These are phyloP conservation scores for Arabis alpina DNA, from an alignment of 345 rosid species.

Conservation along the genomic window DNA sequence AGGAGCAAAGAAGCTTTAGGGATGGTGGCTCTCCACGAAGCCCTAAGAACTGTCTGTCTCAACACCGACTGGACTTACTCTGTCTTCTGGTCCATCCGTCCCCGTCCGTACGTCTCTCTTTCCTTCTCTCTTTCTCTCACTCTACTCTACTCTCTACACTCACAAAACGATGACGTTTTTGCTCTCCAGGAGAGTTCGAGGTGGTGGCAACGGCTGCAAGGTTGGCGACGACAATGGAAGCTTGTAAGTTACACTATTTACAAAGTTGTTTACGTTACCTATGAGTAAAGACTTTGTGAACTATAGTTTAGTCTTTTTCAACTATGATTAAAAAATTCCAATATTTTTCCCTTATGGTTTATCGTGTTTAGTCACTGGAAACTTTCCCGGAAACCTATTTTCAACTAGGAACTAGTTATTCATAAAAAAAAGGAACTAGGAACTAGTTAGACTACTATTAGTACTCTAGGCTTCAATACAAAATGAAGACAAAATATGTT, in stretches of 20 bases:
- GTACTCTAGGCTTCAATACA: constrained; percentile 18
- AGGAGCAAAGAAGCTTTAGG: constrained; percentile 99
- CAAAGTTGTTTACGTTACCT: not conserved
- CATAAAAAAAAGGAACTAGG: not conserved
- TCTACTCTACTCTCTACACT: not conserved
- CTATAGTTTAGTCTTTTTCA: constrained; percentile 10
- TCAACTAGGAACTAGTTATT: constrained; percentile 1
- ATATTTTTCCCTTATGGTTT: constrained; percentile 14
- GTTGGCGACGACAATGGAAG: constrained; percentile 98
- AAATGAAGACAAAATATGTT: constrained; percentile 8
- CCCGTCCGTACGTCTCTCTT: constrained; percentile 75
- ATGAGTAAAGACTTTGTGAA: constrained; percentile 20
- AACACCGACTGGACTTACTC: constrained; percentile 99
- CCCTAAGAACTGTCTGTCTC: constrained; percentile 97
- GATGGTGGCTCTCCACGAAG: constrained; percentile 99
- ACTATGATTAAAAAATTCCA: constrained; percentile 5
- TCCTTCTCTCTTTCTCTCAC: constrained; percentile 3
- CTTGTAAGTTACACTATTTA: constrained; percentile 66
- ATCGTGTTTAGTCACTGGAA: constrained; percentile 18
- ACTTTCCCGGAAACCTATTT: constrained; percentile 2
- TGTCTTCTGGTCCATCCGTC: constrained; percentile 99
- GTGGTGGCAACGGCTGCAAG: constrained; percentile 98
- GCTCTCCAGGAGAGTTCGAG: constrained; percentile 80
- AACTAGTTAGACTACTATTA: constrained; percentile 1
- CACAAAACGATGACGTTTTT: constrained; percentile 32